Conservation (phyloP, 1,139 yeast genomes). For the Blastobotrys aristatus region DNA sequence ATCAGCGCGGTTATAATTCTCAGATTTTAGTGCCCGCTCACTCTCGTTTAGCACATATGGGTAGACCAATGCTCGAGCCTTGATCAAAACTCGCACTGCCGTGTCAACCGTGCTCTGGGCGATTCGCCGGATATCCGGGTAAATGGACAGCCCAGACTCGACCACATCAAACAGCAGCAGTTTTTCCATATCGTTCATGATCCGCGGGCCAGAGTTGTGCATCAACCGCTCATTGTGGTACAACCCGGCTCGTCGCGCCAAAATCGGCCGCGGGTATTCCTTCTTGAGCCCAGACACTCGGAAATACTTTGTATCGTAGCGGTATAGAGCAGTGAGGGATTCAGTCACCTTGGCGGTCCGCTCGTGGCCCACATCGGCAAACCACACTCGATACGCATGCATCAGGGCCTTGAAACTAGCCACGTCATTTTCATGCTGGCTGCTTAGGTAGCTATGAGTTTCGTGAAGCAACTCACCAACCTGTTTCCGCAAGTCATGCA, state of each 20-base stretch:
- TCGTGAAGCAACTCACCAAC: slow-evolving; percentile 68
- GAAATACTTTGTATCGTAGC: slow-evolving; percentile 45
- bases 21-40: slow-evolving; percentile 47
- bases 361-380: slow-evolving; percentile 78
- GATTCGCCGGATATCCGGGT: slow-evolving; percentile 60
- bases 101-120: slow-evolving; percentile 70
- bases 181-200: slow-evolving; percentile 64
- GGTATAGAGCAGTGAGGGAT: slow-evolving; percentile 42
- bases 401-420: slow-evolving; percentile 60
- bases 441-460: slow-evolving; percentile 46
- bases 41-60: slow-evolving; percentile 46
- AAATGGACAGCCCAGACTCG: slow-evolving; percentile 61
- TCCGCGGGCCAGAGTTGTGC: slow-evolving; percentile 70
- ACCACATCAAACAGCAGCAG: slow-evolving; percentile 65
- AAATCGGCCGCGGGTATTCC: slow-evolving; percentile 72
- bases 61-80: slow-evolving; percentile 44
- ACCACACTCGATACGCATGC: slow-evolving; percentile 71
- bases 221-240: slow-evolving; percentile 73
- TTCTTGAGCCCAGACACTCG: slow-evolving; percentile 50
- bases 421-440: slow-evolving; percentile 61
- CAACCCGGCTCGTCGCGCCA: slow-evolving; percentile 71
- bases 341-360: slow-evolving; percentile 56
- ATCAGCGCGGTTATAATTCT: slow-evolving; percentile 56
- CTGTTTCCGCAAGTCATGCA: slow-evolving; percentile 57
- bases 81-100: slow-evolving; percentile 67